Conservation (phyloP, 345 rosid genomes). For the Acer campestre region DNA sequence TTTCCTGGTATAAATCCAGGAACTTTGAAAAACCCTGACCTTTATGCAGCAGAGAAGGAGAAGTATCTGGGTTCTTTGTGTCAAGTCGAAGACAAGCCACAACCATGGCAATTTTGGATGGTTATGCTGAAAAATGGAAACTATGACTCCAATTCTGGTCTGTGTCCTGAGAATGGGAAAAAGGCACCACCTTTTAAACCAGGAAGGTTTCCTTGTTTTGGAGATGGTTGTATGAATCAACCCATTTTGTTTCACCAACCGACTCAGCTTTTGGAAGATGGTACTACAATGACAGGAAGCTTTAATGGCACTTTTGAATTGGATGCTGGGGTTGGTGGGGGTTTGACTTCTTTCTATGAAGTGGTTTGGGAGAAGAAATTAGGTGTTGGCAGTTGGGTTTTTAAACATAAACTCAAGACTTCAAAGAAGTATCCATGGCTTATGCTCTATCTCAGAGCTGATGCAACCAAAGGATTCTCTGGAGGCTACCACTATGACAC, state of each 20-base stretch:
- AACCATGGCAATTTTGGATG: slow-evolving; percentile 93
- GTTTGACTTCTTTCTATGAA: slow-evolving; percentile 50
- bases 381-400: slow-evolving; percentile 71
- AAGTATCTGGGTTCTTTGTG: slow-evolving; percentile 69
- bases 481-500: slow-evolving; percentile 78
- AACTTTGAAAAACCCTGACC: slow-evolving; percentile 44
- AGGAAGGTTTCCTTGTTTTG: slow-evolving; percentile 71
- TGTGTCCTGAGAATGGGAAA: slow-evolving; percentile 73
- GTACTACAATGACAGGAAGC: slow-evolving; percentile 69
- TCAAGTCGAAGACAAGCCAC: slow-evolving; percentile 56
- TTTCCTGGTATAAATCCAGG: slow-evolving; percentile 40
- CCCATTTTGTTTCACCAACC: slow-evolving; percentile 58
- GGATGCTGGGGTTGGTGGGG: slow-evolving; percentile 27
- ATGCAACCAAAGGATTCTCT: slow-evolving; percentile 73
- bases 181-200: slow-evolving; percentile 49
- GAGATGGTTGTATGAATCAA: slow-evolving; percentile 83
- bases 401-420: slow-evolving; percentile 69
- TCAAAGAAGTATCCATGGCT: slow-evolving; percentile 80
- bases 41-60: slow-evolving; percentile 76
- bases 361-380: slow-evolving; percentile 77
- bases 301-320: slow-evolving; percentile 80
- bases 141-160: slow-evolving; percentile 59
- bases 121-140: slow-evolving; percentile 92
- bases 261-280: slow-evolving; percentile 48
- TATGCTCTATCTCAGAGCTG: slow-evolving; percentile 91